Evolutionary conservation across 176 grass and related monocot genomes (phyloP).

Genomic region (Eleusine coracana): DNA sequence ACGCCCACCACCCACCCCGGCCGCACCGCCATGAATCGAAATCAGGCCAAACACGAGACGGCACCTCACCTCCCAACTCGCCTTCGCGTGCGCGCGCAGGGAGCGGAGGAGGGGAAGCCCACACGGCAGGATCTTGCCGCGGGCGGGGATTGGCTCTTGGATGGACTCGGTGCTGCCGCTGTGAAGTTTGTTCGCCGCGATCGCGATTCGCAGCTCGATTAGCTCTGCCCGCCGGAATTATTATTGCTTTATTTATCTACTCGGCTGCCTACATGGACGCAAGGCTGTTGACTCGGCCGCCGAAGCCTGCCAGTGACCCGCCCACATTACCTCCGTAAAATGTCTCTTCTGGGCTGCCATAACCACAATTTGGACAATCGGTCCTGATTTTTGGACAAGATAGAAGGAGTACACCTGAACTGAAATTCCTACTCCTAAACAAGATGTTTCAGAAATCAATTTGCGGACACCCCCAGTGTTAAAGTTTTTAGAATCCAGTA

Average conservation of each 20-base stretch:
- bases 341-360: background rate
- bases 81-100: no score
- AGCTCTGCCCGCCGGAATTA: background rate
- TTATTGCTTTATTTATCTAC: constrained; percentile 27
- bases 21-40: constrained; percentile 55
- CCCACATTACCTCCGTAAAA: background rate
- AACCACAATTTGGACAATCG: no score
- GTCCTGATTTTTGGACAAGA: no score
- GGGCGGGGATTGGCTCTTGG: background rate
- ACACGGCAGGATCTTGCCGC: background rate
- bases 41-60: background rate
- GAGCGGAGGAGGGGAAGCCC: background rate
- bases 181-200: constrained; percentile 9
- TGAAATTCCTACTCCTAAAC: no score
- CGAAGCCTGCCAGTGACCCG: background rate
- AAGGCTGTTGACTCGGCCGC: background rate
- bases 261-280: constrained; percentile 24
- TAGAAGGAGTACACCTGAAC: no score
- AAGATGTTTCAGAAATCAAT: no score
- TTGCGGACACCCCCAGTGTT: no score
- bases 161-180: background rate
- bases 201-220: background rate
- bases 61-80: background rate
- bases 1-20: constrained; percentile 73
- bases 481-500: no score